phyloP scores from a whole-genome alignment of 2,329 filamentous ascomycete genomes.

The Epichloe hybrida region DNA sequence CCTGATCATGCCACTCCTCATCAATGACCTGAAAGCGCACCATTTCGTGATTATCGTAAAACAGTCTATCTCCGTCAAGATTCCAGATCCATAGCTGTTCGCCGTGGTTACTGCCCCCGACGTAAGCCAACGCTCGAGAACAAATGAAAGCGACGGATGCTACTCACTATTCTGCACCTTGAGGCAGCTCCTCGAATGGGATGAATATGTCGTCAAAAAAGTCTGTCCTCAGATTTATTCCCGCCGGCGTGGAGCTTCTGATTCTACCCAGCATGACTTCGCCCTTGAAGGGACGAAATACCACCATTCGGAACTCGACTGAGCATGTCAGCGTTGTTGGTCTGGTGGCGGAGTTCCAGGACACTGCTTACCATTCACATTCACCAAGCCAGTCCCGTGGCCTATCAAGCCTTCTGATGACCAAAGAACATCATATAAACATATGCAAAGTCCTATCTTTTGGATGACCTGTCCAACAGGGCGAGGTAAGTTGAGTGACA shows the following conservation, averaged over 20 bases:
- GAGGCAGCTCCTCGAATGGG: constrained; percentile 58
- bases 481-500: constrained; percentile 1
- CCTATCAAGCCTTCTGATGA: constrained; percentile 89
- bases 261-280: constrained; percentile 84
- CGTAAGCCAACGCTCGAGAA: background rate
- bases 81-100: constrained; percentile 81
- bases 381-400: constrained; percentile 80
- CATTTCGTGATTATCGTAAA: constrained; percentile 80
- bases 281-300: constrained; percentile 91
- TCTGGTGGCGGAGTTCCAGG: background rate
- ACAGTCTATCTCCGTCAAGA: constrained; percentile 59
- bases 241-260: constrained; percentile 55
- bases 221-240: constrained; percentile 68
- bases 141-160: background rate
- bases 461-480: constrained; percentile 54
- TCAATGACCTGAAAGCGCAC: constrained; percentile 76
- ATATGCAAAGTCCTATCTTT: constrained; percentile 86
- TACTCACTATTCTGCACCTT: constrained; percentile 63
- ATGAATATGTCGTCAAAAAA: constrained; percentile 93
- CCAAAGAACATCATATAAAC: constrained; percentile 80
- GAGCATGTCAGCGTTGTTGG: background rate
- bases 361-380: constrained; percentile 62
- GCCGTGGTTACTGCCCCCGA: constrained; percentile 45
- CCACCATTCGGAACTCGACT: constrained; percentile 88
- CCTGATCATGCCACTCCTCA: constrained; percentile 86